Conservation (phyloP, 495 filamentous ascomycete genomes). For the Penicillium alfredii region DNA sequence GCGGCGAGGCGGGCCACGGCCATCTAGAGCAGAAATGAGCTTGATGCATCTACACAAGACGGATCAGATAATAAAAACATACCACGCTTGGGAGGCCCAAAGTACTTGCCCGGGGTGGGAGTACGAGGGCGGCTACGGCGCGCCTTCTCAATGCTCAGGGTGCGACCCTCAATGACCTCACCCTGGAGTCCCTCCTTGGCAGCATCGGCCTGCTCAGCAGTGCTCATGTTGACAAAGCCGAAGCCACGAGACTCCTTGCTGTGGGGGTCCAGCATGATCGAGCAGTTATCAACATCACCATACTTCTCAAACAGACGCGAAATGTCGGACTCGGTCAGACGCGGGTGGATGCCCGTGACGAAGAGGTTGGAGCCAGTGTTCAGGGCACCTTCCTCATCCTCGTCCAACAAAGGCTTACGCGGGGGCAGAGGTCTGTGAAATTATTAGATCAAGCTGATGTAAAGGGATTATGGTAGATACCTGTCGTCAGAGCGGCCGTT, state of each 20-base stretch:
- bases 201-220: constrained; percentile 86
- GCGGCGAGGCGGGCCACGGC: constrained; percentile 38
- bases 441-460: constrained; percentile 1
- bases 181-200: constrained; percentile 95
- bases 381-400: constrained; percentile 72
- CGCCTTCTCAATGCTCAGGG: constrained; percentile 98
- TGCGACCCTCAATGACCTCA: constrained; percentile 91
- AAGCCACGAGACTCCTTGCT: constrained; percentile 98
- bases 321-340: constrained; percentile 84
- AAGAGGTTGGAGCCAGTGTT: constrained; percentile 98
- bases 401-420: constrained; percentile 44
- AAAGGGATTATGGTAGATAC: constrained; percentile 46
- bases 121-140: constrained; percentile 89
- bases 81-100: constrained; percentile 97
- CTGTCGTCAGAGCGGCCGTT: constrained; percentile 61
- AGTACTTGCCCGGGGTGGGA: constrained; percentile 98
- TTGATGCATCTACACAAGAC: constrained; percentile 12
- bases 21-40: too few species aligned
- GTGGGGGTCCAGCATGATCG: constrained; percentile 98
- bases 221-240: constrained; percentile 98
- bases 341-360: constrained; percentile 95
- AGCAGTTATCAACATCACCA: constrained; percentile 96
- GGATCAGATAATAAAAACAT: constrained; percentile 27
- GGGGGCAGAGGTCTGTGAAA: constrained; percentile 18
- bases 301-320: constrained; percentile 97